These are phyloP conservation scores for Penicillium concentricum DNA, from an alignment of 2,329 filamentous ascomycete genomes.

Conservation along the genomic window DNA sequence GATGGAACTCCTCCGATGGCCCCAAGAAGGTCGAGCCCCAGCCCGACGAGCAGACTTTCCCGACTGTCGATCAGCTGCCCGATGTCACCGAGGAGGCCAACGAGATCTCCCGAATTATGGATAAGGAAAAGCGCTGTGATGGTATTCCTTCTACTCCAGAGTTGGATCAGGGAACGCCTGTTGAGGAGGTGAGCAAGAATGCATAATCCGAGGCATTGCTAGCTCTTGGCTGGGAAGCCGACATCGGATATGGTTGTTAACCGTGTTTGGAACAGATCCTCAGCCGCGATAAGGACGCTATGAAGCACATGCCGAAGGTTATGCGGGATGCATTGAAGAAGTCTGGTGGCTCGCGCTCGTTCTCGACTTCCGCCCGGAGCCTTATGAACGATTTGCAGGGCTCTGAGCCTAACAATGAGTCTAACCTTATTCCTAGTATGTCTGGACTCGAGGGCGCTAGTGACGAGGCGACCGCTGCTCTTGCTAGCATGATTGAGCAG, in stretches of 20 bases:
- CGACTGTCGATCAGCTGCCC: constrained; percentile 55
- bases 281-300: constrained; percentile 59
- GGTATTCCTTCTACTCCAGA: constrained; percentile 54
- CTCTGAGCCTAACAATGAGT: constrained; percentile 12
- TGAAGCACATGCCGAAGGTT: constrained; percentile 65
- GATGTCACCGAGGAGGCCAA: constrained; percentile 66
- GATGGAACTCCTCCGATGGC: constrained; percentile 39
- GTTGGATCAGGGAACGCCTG: constrained; percentile 63
- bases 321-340: constrained; percentile 60
- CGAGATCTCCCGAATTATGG: constrained; percentile 58
- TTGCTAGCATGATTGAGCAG: constrained; percentile 39
- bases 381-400: constrained; percentile 32
- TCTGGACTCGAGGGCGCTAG: background rate
- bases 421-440: background rate
- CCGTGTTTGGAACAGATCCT: constrained; percentile 53
- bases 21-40: constrained; percentile 27
- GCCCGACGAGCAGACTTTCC: constrained; percentile 37
- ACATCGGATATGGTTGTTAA: background rate
- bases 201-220: background rate
- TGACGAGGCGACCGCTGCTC: constrained; percentile 33
- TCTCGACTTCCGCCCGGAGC: constrained; percentile 55
- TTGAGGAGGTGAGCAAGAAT: constrained; percentile 58
- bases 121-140: constrained; percentile 41
- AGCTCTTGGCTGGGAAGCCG: background rate
- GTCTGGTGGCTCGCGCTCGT: constrained; percentile 51